Evolutionary conservation across 352 stramenopile species (phyloP).

Genomic region (Pythium biforme): DNA sequence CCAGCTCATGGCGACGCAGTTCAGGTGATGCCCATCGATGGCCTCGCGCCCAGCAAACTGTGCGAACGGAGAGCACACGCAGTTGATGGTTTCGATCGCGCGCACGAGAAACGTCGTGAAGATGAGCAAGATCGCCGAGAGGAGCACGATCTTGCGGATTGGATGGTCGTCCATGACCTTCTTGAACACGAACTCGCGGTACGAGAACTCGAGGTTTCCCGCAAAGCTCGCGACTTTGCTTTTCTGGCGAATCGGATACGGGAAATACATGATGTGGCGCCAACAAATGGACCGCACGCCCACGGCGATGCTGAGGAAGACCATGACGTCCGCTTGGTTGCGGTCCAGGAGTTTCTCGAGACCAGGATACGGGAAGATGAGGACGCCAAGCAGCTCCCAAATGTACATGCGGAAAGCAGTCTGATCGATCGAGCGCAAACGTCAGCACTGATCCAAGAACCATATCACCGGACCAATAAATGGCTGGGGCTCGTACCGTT

Average conservation of each 20-base stretch:
- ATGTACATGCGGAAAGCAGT: conserved; percentile 16
- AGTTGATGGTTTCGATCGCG: conserved; percentile 49
- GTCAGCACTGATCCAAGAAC: not conserved
- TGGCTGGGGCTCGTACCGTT: conserved; percentile 1
- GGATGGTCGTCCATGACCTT: conserved; percentile 65
- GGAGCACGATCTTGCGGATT: conserved; percentile 38
- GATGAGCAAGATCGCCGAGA: conserved; percentile 28
- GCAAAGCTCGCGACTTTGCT: conserved; percentile 61
- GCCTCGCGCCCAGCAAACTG: not conserved
- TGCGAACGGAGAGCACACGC: conserved; percentile 27
- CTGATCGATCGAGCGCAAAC: not conserved
- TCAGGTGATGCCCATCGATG: not conserved
- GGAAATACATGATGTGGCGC: conserved; percentile 57
- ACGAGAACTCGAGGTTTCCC: conserved; percentile 65
- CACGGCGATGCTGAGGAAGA: conserved; percentile 43
- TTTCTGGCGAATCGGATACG: conserved; percentile 69
- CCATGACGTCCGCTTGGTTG: conserved; percentile 31
- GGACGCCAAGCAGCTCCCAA: conserved; percentile 37
- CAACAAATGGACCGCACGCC: conserved; percentile 48
- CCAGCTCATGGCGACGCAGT: conserved; percentile 35
- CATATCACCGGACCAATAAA: too few species aligned
- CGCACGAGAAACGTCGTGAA: conserved; percentile 45
- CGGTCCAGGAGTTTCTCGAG: conserved; percentile 37
- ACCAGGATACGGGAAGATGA: conserved; percentile 52
- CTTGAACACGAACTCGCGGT: conserved; percentile 68